phyloP scores from a whole-genome alignment of 2,329 filamentous ascomycete genomes.

The Leptographium lundbergii region DNA sequence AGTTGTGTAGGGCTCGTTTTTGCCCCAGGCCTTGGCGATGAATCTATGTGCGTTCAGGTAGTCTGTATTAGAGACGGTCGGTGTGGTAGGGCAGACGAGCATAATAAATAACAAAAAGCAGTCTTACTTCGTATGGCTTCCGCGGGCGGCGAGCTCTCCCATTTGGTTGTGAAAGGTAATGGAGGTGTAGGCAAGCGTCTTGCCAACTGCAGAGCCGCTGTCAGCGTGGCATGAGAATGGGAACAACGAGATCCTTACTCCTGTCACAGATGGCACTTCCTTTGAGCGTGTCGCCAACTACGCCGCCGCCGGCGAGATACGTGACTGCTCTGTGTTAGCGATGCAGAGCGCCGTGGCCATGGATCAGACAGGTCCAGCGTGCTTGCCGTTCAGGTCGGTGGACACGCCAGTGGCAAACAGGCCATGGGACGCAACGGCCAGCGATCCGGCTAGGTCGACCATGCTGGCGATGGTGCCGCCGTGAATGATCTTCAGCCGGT shows the following conservation, averaged over 20 bases:
- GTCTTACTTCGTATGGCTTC: conserved; percentile 53
- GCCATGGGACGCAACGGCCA: conserved; percentile 52
- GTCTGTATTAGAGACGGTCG: too few relatives aligned
- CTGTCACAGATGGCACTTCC: conserved; percentile 49
- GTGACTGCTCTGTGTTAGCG: conserved; percentile 33
- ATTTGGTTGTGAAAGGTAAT: conserved; percentile 46
- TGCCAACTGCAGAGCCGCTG: conserved; percentile 36
- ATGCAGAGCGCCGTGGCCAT: background rate
- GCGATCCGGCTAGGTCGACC: conserved; percentile 52
- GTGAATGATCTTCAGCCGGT: conserved; percentile 63
- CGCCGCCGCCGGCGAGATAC: conserved; percentile 46
- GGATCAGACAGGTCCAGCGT: background rate
- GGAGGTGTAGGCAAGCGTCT: conserved; percentile 48
- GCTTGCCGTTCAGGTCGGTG: conserved; percentile 48
- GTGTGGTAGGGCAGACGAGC: background rate
- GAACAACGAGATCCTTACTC: conserved; percentile 25
- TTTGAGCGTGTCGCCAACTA: conserved; percentile 41
- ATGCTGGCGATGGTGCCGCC: conserved; percentile 70
- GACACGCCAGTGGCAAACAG: conserved; percentile 51
- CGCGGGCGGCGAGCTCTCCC: conserved; percentile 46
- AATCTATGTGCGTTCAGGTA: conserved; percentile 7
- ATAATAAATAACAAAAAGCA: background rate
- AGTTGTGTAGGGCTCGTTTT: conserved; percentile 11
- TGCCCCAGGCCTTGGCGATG: conserved; percentile 16
- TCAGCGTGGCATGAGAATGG: background rate